Conservation (phyloP, 2,329 filamentous ascomycete genomes). For the Cercospora nicotianae region DNA sequence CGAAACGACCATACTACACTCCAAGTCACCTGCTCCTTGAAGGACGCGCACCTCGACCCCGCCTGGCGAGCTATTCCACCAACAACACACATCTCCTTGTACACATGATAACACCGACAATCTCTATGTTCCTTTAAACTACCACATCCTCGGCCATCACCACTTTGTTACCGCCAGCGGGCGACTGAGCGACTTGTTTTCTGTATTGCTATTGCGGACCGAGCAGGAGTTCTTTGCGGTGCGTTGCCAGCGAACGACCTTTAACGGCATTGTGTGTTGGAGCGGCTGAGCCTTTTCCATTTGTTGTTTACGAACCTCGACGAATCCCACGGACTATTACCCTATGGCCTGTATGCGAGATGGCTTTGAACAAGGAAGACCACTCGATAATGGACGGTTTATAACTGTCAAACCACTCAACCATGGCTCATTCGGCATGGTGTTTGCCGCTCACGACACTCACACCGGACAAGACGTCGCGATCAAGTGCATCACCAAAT, state of each 20-base stretch:
- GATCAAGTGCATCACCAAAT: conserved; percentile 94
- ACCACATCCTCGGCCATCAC: conserved; percentile 14
- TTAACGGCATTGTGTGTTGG: conserved; percentile 20
- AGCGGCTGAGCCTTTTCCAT: conserved; percentile 21
- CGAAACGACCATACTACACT: conserved; percentile 10
- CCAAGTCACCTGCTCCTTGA: conserved; percentile 29
- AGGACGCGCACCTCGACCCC: conserved; percentile 25
- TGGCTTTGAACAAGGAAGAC: conserved; percentile 73
- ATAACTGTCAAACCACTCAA: conserved; percentile 91
- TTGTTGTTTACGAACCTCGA: conserved; percentile 25
- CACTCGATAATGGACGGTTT: conserved; percentile 81
- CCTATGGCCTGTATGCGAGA: conserved; percentile 84
- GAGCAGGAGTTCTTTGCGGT: conserved; percentile 24
- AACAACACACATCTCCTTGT: conserved; percentile 17
- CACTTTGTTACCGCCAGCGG: conserved; percentile 28
- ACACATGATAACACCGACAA: conserved; percentile 34
- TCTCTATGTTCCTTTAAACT: conserved; percentile 37
- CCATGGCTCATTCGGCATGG: conserved; percentile 98
- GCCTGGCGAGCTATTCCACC: conserved; percentile 19
- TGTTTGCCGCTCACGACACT: conserved; percentile 85
- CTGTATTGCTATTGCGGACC: conserved; percentile 29
- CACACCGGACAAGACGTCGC: conserved; percentile 77
- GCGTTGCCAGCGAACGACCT: conserved; percentile 23
- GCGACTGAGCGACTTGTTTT: conserved; percentile 25
- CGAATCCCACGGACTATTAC: conserved; percentile 17